Conservation (phyloP, 805 yeast species). For the Debaryomyces prosopidis region DNA sequence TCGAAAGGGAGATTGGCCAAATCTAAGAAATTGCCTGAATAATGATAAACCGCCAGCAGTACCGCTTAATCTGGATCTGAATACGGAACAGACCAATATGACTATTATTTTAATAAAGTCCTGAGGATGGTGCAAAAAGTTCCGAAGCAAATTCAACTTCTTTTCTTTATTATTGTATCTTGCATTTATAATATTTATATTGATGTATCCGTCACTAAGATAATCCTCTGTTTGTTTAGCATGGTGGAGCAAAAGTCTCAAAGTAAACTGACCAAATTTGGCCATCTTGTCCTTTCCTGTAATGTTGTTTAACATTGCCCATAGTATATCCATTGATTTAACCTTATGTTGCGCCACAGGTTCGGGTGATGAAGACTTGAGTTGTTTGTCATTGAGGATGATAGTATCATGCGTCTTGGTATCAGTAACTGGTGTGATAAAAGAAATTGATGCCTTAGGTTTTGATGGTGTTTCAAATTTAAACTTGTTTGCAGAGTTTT, state of each 20-base stretch:
- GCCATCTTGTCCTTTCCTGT: constrained; percentile 75
- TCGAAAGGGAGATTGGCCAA: constrained; percentile 69
- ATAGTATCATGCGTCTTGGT: constrained; percentile 1
- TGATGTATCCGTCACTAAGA: constrained; percentile 34
- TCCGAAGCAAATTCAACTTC: constrained; percentile 31
- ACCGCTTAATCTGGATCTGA: constrained; percentile 42
- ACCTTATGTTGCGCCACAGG: constrained; percentile 9
- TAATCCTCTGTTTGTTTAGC: constrained; percentile 39
- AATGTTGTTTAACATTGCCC: constrained; percentile 53
- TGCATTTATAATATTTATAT: constrained; percentile 28
- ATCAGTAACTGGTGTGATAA: constrained; percentile 7
- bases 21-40: constrained; percentile 68
- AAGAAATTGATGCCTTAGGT: constrained; percentile 1
- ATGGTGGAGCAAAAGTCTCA: constrained; percentile 53
- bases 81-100: constrained; percentile 39
- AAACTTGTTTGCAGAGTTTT: constrained; percentile 5
- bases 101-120: constrained; percentile 35
- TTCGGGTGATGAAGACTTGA: neutral
- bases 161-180: constrained; percentile 34
- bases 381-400: neutral
- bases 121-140: constrained; percentile 37
- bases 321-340: constrained; percentile 44
- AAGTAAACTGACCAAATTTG: constrained; percentile 58
- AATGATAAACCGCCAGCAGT: constrained; percentile 48
- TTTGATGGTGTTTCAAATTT: constrained; percentile 14